Evolutionary conservation across 2,329 filamentous ascomycete genomes (phyloP), one percentile per base, ranked within the genome.

Genomic region (Pseudogymnoascus sp.): DNA sequence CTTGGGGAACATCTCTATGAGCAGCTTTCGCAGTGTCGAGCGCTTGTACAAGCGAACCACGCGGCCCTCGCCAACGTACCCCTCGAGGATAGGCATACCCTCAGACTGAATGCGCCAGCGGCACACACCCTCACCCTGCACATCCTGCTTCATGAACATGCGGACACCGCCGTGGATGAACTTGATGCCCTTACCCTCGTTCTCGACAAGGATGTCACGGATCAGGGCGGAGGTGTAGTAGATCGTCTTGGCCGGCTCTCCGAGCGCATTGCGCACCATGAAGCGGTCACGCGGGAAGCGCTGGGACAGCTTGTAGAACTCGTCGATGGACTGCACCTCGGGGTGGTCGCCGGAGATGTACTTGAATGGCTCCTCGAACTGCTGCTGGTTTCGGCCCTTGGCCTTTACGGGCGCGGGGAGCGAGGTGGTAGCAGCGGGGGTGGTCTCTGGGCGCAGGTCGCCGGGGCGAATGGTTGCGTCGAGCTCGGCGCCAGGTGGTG

Each of bases 101-200:
- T 99, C 95, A 11, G 88, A 90, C 80, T 99, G 95, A 70, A 99
- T 95, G 56, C 95, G 87, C 95, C 95, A 99, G 64, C 88, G 85
- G 79, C 93, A 96, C 35, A 95, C 89, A 62, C 93, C 88, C 37
- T 88, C 87, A 4, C 88, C 89, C 65, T 96, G 93, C 0, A 91
- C 89, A 72, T 97, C 92, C 75, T 97, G 93, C 80, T 96, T 96
- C 81, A 97, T 95, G 75, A 96, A 99, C 91, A 97, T 97, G 78
- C 96, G 96, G 35, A 99, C 93, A 67, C 95, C 95, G 60, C 89
- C 93, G 76, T 99, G 95, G 60, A 99, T 90, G 73, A 99, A 96
- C 75, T 95, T 96, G 76, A 97, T 88, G 53, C 92, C 92, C 29
- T 89, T 88, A 46, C 91, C 90, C 75, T 97, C 92, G 74, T 99